Evolutionary conservation across 495 filamentous ascomycete genomes (phyloP), one percentile per base, ranked within the genome.

Genomic region (Neurospora discreta): DNA sequence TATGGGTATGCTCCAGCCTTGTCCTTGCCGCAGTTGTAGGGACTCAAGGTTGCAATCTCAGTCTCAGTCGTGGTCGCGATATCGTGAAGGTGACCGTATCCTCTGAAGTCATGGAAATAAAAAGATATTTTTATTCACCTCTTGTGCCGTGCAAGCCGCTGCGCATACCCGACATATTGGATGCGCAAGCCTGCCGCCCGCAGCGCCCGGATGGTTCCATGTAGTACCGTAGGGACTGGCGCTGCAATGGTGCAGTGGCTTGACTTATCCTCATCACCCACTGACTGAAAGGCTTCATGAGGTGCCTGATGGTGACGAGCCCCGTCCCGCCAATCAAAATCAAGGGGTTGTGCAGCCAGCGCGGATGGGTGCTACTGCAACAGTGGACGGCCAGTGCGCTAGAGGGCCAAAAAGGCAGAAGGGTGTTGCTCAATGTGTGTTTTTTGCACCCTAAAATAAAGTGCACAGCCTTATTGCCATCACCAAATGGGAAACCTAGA

Each of bases 81-180:
- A 74, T 78, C 69, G 73, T 72, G 20, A 70, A 71, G 11, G 69
- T 58, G 43, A 30, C 52, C 30, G 69, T 58, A 58, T 71, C 69
- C 69, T 44, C 8, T 65, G 52, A 65, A 65, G 52, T 65, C 52
- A 65, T 16, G 52, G 26, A 65, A 60, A 33, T 18, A 33, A 69
- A 69, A 68, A 74, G 73, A 75, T 80, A 80, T 80, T 80, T 80
- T 80, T 80, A 77, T 73, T 73, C 74, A 26, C 68, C 58, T 20
- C 39, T 73, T 74, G 69, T 74, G 74, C 76, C 74, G 78, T 75
- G 78, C 71, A 73, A 39, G 71, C 69, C 69, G 74, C 77, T 76
- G 77, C 77, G 73, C 74, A 77, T 44, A 75, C 78, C 77, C 76
- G 73, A 68, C 60, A 68, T 46, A 42, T 69, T 77, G 77, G 73